These are phyloP conservation scores for Hypoxylon sp. DNA, from an alignment of 2,329 filamentous ascomycete genomes.

Conservation along the genomic window DNA sequence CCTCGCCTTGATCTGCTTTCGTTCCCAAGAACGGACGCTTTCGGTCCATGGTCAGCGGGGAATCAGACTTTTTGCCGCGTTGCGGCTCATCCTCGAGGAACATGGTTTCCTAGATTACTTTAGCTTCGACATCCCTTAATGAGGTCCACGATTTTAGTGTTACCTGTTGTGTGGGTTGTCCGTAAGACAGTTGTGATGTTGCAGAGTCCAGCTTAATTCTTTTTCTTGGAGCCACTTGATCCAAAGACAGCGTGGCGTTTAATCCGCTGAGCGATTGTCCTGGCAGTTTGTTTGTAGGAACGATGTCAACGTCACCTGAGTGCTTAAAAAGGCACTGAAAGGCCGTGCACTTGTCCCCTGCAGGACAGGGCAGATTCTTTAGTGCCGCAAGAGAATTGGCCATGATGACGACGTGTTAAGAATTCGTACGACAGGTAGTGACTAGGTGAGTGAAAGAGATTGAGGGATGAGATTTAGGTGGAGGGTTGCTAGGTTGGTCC, in stretches of 20 bases:
- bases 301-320: conserved; percentile 51
- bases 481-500: background rate
- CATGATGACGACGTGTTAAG: conserved; percentile 40
- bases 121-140: background rate
- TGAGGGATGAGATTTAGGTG: conserved; percentile 3
- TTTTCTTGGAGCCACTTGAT: conserved; percentile 46
- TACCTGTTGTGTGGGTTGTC: conserved; percentile 12
- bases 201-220: conserved; percentile 44
- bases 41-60: conserved; percentile 5
- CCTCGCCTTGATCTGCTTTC: conserved; percentile 1
- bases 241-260: conserved; percentile 15
- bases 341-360: conserved; percentile 61
- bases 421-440: conserved; percentile 5
- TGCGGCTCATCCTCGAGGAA: conserved; percentile 1
- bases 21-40: conserved; percentile 13
- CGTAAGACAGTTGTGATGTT: conserved; percentile 21
- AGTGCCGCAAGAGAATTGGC: conserved; percentile 53
- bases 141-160: background rate
- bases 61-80: background rate
- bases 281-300: conserved; percentile 22
- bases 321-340: conserved; percentile 66
- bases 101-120: conserved; percentile 8
- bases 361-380: conserved; percentile 65
- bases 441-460: conserved; percentile 4
- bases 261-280: conserved; percentile 8